phyloP scores from a whole-genome alignment of 2,329 filamentous ascomycete species.

The Neospermospora avenae region DNA sequence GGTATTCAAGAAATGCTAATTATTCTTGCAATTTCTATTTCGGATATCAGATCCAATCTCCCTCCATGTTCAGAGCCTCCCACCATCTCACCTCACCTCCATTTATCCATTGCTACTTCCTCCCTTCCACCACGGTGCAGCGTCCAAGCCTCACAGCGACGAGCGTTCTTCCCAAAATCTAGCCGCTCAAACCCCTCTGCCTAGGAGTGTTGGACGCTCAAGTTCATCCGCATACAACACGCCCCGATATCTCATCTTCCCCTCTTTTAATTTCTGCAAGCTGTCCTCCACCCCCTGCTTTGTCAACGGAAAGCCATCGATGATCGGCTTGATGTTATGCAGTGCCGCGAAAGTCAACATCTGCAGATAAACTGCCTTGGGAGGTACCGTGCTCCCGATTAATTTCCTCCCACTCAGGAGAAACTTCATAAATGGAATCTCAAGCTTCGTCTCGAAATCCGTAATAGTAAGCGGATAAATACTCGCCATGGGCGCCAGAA shows the following conservation, averaged over 20 bases:
- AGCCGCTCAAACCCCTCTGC: no score
- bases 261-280: conserved; percentile 52
- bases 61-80: no score
- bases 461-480: conserved; percentile 65
- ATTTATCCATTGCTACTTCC: no score
- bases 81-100: no score
- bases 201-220: background rate
- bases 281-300: conserved; percentile 48
- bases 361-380: conserved; percentile 46
- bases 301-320: conserved; percentile 52
- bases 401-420: conserved; percentile 16
- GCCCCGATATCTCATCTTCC: conserved; percentile 50
- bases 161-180: no score
- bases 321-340: conserved; percentile 55
- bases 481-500: conserved; percentile 43
- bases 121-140: no score
- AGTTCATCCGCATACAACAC: conserved; percentile 29
- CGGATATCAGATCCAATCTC: no score
- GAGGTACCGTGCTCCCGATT: conserved; percentile 19
- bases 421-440: conserved; percentile 26
- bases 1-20: no score
- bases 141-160: no score
- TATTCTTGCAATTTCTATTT: background rate
- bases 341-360: conserved; percentile 58
- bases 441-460: conserved; percentile 39